A percentile compares a stretch with the other conserved stretches of the same genome.
These are phyloP conservation scores for Ogataea salicorniae DNA, from an alignment of 805 yeast species.

Conservation along the genomic window DNA sequence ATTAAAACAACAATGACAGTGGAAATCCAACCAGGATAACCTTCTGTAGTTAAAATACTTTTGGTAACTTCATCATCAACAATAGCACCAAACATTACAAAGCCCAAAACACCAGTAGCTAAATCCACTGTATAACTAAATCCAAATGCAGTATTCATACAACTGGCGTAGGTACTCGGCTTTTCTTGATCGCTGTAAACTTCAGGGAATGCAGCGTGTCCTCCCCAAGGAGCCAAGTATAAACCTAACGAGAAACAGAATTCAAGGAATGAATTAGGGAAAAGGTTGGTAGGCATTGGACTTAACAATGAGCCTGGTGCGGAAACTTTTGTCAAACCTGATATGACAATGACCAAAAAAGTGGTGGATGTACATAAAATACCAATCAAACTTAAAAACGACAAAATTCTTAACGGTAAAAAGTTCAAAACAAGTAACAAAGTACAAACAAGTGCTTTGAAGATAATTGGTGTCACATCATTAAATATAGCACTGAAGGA, in stretches of 20 bases:
- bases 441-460: slow-evolving; percentile 38
- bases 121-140: slow-evolving; percentile 58
- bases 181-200: slow-evolving; percentile 67
- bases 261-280: slow-evolving; percentile 51
- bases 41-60: slow-evolving; percentile 37
- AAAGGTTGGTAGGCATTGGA: slow-evolving; percentile 60
- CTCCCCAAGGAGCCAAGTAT: slow-evolving; percentile 79
- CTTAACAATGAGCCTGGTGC: slow-evolving; percentile 72
- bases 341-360: slow-evolving; percentile 48
- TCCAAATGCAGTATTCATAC: slow-evolving; percentile 53
- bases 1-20: slow-evolving; percentile 57
- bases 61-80: slow-evolving; percentile 51
- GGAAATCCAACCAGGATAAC: slow-evolving; percentile 44
- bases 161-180: slow-evolving; percentile 49
- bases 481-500: slow-evolving; percentile 50
- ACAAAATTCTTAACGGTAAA: slow-evolving; percentile 67
- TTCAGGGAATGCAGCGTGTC: slow-evolving; percentile 77
- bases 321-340: slow-evolving; percentile 56
- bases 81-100: slow-evolving; percentile 49
- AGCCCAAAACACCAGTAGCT: slow-evolving; percentile 62
- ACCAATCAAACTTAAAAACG: slow-evolving; percentile 66
- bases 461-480: slow-evolving; percentile 31
- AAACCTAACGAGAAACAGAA: slow-evolving; percentile 61
- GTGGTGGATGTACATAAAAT: slow-evolving; percentile 65
- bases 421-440: slow-evolving; percentile 46